Conservation (phyloP, 169 alveolate genomes). For the Plasmodium vivax region DNA sequence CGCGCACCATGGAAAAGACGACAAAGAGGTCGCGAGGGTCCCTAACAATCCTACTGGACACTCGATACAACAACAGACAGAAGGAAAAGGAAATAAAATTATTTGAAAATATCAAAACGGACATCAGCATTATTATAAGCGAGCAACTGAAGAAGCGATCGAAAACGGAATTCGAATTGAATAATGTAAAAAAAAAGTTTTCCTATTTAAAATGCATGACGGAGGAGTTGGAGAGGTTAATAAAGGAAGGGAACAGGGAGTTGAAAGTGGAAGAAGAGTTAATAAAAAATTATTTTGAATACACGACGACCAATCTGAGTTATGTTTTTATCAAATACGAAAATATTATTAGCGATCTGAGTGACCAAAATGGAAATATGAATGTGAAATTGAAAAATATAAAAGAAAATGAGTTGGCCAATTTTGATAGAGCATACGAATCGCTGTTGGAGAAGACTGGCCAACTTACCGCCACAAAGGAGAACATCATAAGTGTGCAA, state of each 20-base stretch:
- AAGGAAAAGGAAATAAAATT: slow-evolving; percentile 66
- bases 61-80: slow-evolving; percentile 3
- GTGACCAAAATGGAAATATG: slow-evolving; percentile 42
- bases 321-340: slow-evolving; percentile 45
- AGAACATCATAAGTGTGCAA: slow-evolving; percentile 17
- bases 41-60: background rate
- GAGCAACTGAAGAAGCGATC: slow-evolving; percentile 52
- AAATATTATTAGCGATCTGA: slow-evolving; percentile 31
- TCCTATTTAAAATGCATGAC: slow-evolving; percentile 42
- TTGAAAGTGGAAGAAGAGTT: slow-evolving; percentile 44
- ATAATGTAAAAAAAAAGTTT: slow-evolving; percentile 48
- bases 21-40: background rate
- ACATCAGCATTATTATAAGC: slow-evolving; percentile 66
- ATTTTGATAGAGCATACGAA: slow-evolving; percentile 3
- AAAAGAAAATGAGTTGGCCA: slow-evolving; percentile 34
- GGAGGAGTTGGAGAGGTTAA: slow-evolving; percentile 44
- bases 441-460: slow-evolving; percentile 16
- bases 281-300: slow-evolving; percentile 57
- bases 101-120: slow-evolving; percentile 74
- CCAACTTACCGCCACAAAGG: slow-evolving; percentile 26
- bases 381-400: slow-evolving; percentile 52
- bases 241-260: slow-evolving; percentile 15
- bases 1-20: slow-evolving; percentile 19
- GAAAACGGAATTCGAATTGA: slow-evolving; percentile 47
- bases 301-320: slow-evolving; percentile 66